Evolutionary conservation across 31 red algal genomes (phyloP).

Genomic region (Bonnemaisonia californica): DNA sequence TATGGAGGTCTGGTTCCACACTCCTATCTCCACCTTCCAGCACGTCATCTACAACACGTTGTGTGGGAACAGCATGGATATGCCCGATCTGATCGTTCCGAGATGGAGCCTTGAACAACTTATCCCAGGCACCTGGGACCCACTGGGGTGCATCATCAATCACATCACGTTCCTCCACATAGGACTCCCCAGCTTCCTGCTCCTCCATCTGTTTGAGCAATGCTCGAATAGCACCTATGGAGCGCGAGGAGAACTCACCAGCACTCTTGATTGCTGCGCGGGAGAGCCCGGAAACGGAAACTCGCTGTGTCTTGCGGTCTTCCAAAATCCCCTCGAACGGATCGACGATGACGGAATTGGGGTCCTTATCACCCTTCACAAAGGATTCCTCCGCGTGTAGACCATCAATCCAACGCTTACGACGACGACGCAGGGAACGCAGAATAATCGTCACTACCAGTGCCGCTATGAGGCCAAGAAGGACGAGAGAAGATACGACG

Average conservation of each 20-base stretch:
- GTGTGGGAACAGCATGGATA: conserved; percentile 48
- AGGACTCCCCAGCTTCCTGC: conserved; percentile 27
- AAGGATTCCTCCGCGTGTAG: conserved; percentile 51
- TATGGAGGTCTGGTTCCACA: conserved; percentile 51
- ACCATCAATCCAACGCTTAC: conserved; percentile 40
- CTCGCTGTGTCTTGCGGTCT: background rate
- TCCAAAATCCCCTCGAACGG: conserved; percentile 56
- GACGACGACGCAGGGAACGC: conserved; percentile 29
- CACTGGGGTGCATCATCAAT: conserved; percentile 48
- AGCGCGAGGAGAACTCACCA: conserved; percentile 45
- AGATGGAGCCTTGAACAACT: conserved; percentile 36
- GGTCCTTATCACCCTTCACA: conserved; percentile 19
- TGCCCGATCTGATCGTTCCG: conserved; percentile 24
- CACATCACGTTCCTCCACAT: conserved; percentile 17
- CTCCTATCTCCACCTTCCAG: conserved; percentile 44
- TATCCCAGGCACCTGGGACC: conserved; percentile 48
- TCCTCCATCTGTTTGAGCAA: conserved; percentile 35
- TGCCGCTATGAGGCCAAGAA: conserved; percentile 28
- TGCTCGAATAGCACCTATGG: conserved; percentile 38
- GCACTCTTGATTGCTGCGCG: conserved; percentile 35
- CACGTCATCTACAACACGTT: conserved; percentile 49
- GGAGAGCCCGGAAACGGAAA: conserved; percentile 24
- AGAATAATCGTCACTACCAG: conserved; percentile 22
- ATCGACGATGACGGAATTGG: conserved; percentile 28
- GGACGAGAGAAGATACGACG: conserved; percentile 36